Percentiles rank a stretch among this genome's conserved stretches.
Evolutionary conservation across 441 rosid species (phyloP).

Genomic region (Populus hybrid): DNA sequence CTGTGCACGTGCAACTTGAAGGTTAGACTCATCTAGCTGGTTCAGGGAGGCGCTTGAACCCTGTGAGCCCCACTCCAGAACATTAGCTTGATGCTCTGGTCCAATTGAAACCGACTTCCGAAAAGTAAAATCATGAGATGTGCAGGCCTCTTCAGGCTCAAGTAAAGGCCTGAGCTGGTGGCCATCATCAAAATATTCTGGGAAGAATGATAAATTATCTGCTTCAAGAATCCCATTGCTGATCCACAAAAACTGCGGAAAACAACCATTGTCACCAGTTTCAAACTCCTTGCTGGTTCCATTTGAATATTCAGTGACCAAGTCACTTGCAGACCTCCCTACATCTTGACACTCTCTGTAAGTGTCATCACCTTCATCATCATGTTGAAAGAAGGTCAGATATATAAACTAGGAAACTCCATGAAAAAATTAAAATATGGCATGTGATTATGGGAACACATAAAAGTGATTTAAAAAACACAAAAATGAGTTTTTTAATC

Average conservation of each 20-base stretch:
- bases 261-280: constrained; percentile 23
- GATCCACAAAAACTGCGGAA: constrained; percentile 32
- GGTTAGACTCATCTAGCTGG: constrained; percentile 12
- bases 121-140: constrained; percentile 32
- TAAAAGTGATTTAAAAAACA: background rate
- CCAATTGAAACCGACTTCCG: constrained; percentile 57
- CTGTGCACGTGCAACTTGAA: constrained; percentile 11
- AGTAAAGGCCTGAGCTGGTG: constrained; percentile 27
- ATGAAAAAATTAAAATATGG: background rate
- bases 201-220: constrained; percentile 36
- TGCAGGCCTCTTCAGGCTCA: constrained; percentile 34
- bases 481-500: background rate
- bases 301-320: constrained; percentile 7
- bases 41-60: constrained; percentile 10
- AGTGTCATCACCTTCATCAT: constrained; percentile 23
- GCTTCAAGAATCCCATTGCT: constrained; percentile 27
- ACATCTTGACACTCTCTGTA: constrained; percentile 20
- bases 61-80: constrained; percentile 43
- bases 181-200: constrained; percentile 37
- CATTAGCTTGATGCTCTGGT: constrained; percentile 55
- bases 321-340: constrained; percentile 20
- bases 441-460: background rate
- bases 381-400: constrained; percentile 16
- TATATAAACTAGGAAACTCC: constrained; percentile 7
- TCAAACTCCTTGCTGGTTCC: constrained; percentile 21